phyloP scores from a whole-genome alignment of 257 asterid genomes.

The Solanum habrochaites region DNA sequence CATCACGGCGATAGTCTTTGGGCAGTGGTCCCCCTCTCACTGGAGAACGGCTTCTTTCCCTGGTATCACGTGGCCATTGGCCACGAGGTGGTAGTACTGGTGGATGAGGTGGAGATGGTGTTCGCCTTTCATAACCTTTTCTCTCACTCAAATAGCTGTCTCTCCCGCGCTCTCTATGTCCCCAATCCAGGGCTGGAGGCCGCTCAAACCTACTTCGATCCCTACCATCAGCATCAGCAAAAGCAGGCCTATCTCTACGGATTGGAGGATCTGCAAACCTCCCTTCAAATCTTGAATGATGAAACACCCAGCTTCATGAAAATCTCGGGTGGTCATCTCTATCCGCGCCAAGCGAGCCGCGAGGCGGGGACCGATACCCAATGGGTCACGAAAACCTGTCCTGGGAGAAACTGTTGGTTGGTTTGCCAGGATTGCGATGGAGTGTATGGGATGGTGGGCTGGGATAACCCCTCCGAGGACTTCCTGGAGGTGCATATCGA shows the following conservation, averaged over 20 bases:
- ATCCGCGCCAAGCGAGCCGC: no score
- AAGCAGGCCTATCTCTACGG: slow-evolving; percentile 33
- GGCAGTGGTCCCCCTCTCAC: slow-evolving; percentile 35
- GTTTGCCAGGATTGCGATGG: slow-evolving; percentile 38
- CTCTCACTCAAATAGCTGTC: slow-evolving; percentile 37
- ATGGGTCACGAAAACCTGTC: slow-evolving; percentile 40
- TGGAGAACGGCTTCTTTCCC: slow-evolving; percentile 74
- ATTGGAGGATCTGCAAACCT: slow-evolving; percentile 45
- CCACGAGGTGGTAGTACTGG: slow-evolving; percentile 32
- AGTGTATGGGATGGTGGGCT: slow-evolving; percentile 33
- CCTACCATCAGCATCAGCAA: slow-evolving; percentile 34
- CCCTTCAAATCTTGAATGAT: slow-evolving; percentile 44
- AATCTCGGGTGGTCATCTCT: slow-evolving; percentile 56
- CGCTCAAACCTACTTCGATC: slow-evolving; percentile 54
- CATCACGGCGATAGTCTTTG: slow-evolving; percentile 40
- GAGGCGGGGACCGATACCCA: slow-evolving; percentile 66
- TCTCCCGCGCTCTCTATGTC: slow-evolving; percentile 52
- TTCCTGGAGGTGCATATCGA: slow-evolving; percentile 35
- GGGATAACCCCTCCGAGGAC: slow-evolving; percentile 56
- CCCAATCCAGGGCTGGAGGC: slow-evolving; percentile 43
- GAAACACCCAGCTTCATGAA: slow-evolving; percentile 49
- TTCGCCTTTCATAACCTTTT: slow-evolving; percentile 47
- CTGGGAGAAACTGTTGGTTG: slow-evolving; percentile 50
- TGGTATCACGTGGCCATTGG: slow-evolving; percentile 47
- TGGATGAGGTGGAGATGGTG: slow-evolving; percentile 36